phyloP scores from a whole-genome alignment of 2,329 filamentous ascomycete genomes.

The Aspergillus fructus region DNA sequence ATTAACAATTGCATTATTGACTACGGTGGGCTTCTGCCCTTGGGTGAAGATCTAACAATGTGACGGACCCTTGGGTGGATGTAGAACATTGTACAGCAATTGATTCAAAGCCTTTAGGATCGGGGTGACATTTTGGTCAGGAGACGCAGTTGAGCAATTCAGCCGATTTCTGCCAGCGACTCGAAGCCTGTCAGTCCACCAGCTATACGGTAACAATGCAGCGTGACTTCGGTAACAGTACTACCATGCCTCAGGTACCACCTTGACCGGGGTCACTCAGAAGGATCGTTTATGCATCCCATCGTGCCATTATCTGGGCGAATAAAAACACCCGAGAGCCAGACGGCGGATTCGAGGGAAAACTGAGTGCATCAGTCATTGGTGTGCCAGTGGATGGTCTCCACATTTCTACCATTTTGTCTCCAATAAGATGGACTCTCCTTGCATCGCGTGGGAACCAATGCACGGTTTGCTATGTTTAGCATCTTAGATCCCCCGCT shows the following conservation, averaged over 20 bases:
- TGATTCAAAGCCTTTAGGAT: background rate
- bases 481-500: slow-evolving; percentile 26
- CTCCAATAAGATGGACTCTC: slow-evolving; percentile 9
- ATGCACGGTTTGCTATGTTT: slow-evolving; percentile 28
- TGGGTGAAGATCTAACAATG: too few relatives aligned
- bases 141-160: background rate
- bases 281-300: slow-evolving; percentile 13
- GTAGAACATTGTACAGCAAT: background rate
- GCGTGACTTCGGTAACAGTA: slow-evolving; percentile 24
- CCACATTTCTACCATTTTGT: background rate
- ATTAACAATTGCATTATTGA: background rate
- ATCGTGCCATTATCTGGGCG: slow-evolving; percentile 19
- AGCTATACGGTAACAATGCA: slow-evolving; percentile 32
- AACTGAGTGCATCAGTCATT: slow-evolving; percentile 8
- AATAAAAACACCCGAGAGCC: slow-evolving; percentile 1
- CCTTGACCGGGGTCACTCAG: slow-evolving; percentile 6
- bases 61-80: background rate
- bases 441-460: slow-evolving; percentile 16
- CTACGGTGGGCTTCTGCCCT: background rate
- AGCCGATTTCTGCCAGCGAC: background rate
- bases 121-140: background rate
- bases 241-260: slow-evolving; percentile 13
- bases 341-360: slow-evolving; percentile 14
- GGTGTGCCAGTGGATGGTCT: slow-evolving; percentile 8
- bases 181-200: slow-evolving; percentile 2